Evolutionary conservation across 306 rosid species (phyloP), one percentile per base, ranked within the genome.

Genomic region (Vigna reflexopilosa): DNA sequence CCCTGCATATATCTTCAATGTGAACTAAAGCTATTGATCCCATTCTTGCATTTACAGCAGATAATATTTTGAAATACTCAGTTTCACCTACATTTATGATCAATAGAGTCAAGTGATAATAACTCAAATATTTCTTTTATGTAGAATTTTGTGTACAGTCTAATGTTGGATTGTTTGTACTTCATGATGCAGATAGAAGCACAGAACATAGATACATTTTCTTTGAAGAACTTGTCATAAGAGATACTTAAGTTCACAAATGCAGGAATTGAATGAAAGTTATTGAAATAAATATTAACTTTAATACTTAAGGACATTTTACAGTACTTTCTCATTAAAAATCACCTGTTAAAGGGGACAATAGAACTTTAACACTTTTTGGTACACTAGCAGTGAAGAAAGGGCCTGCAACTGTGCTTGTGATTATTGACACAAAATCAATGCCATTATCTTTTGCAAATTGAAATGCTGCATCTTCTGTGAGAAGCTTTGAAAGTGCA

Each of bases 341-440:
- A 14, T 70, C 30, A 88, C 98, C 95, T 82, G 92, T 91, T 65
- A 89, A 38, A 5, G 93, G 93, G 14, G 98, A 91, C 15, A 88
- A 32, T 30, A 93, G 83, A 83, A 93, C 88, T 82, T 77, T 88
- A 76, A 91, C 79, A 83, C 98, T 89, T 59, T 86, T 67, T 24
- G 98, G 98, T 32, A 91, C 85, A 54, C 52, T 69, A 63, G 86
- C 67, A 50, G 95, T 89, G 86, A 89, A 83, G 52, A 91, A 91
- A 1, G 97, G 95, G 20, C 98, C 97, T 48, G 85, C 89, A 79
- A 93, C 98, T 10, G 95, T 91, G 50, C 89, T 73, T 44, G 98
- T 82, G 75, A 93, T 87, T 30, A 91, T 55, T 22, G 97, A 88
- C 5, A 90, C 95, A 67, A 93, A 85, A 77, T 90, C 86, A 38